phyloP scores from a whole-genome alignment of 345 rosid genomes.

The Isatis tinctoria region DNA sequence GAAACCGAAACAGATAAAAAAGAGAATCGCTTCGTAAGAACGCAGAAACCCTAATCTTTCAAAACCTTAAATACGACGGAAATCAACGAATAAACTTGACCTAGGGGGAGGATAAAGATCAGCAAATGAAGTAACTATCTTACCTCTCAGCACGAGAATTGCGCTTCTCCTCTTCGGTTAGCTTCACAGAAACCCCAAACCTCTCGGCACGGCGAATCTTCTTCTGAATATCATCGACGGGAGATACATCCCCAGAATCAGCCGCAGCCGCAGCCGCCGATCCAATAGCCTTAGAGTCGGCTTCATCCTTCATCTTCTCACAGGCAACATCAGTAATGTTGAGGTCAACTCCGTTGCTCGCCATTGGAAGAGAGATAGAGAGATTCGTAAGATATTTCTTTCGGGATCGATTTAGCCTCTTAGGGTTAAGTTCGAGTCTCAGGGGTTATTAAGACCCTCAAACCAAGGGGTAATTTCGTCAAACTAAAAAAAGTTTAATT shows the following conservation, averaged over 20 bases:
- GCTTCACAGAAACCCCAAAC: conserved; percentile 69
- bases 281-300: conserved; percentile 32
- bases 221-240: conserved; percentile 51
- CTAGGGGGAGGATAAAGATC: neutral
- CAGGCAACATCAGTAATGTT: conserved; percentile 14
- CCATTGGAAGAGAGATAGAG: conserved; percentile 31
- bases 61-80: neutral
- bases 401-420: neutral
- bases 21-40: neutral
- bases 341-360: conserved; percentile 37
- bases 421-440: neutral
- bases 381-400: neutral
- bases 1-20: neutral
- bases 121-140: neutral
- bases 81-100: neutral
- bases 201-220: conserved; percentile 96
- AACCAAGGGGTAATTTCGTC: conserved; percentile 18
- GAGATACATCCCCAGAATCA: conserved; percentile 33
- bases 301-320: conserved; percentile 34
- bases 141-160: conserved; percentile 93
- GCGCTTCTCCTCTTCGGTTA: conserved; percentile 90
- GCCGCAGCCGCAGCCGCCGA: conserved; percentile 20
- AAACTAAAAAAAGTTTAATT: neutral
- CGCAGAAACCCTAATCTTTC: conserved; percentile 19
- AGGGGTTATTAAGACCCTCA: neutral